Base-by-base conservation (phyloP, 2,329 filamentous ascomycete genomes). In the Zasmidium cellare region DNA sequence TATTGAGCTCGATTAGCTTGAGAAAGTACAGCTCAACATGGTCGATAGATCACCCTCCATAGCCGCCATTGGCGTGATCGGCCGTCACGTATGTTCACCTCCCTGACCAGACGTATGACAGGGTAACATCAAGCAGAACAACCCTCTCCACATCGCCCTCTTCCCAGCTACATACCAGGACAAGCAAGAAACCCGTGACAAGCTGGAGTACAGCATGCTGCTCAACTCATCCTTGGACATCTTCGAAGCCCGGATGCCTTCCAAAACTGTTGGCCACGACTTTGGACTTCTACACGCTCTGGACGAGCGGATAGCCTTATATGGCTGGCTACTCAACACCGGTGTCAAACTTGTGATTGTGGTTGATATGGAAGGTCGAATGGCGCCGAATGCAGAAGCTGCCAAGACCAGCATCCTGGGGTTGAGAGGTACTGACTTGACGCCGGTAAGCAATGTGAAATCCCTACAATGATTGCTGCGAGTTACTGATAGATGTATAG, bases 281-380 rank as follows among this genome's bases (percentile, higher is more conserved):
- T 88, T 94, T 65, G 93, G 94, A 25, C 84, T 97, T 12, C 83
- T 99, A 51, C 93, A 97, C 77, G 92, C 92, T 58, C 83, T 97
- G 59, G 94, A 97, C 78, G 93, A 99, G 77, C 85, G 92, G 23
- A 83, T 97, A 48, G 92, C 92, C 35, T 89, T 92, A 65, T 99
- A 97, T 78, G 94, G 94, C 69, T 97, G 91, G 86, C 85, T 97
- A 75, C 97, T 94, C 56, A 97, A 96, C 76, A 97, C 94, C 23
- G 92, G 92, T 44, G 86, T 96, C 63, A 92, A 93, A 72, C 87
- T 99, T 70, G 87, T 97, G 31, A 88, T 92, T 62, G 85, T 97
- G 2, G 88, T 97, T 25, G 93, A 99, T 76, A 91, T 96, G 84
- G 86, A 92, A 65, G 92, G 92, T 1, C 80, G 88, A 20, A 77